Conservation (phyloP, 208 protist species). For the Leishmania amazonensis region DNA sequence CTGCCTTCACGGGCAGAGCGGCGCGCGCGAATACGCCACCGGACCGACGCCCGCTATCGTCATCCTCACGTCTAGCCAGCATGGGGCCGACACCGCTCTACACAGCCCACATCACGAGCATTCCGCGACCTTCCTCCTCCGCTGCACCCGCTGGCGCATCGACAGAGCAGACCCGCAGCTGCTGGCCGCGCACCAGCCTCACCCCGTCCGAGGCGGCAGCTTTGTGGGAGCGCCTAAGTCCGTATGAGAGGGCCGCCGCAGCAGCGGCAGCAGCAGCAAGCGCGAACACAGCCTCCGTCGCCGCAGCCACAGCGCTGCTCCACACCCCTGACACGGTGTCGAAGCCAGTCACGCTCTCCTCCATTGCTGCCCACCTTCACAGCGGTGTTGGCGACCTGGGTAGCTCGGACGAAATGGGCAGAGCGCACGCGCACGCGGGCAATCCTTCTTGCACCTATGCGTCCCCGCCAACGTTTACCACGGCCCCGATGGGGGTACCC, state of each 20-base stretch:
- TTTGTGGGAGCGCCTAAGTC: conserved; percentile 27
- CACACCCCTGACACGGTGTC: conserved; percentile 22
- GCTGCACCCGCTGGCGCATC: not conserved
- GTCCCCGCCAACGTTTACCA: conserved; percentile 20
- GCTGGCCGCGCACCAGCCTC: conserved; percentile 2
- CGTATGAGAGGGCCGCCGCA: conserved; percentile 14
- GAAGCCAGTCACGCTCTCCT: conserved; percentile 30
- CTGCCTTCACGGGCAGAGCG: not conserved
- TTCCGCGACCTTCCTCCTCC: not conserved
- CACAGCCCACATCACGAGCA: conserved; percentile 11
- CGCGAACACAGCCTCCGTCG: not conserved
- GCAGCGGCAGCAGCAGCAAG: conserved; percentile 11
- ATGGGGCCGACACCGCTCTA: conserved; percentile 13
- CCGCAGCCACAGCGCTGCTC: conserved; percentile 7
- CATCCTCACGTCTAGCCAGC: not conserved
- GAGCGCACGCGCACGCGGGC: not conserved
- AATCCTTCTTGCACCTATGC: not conserved
- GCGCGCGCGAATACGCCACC: conserved; percentile 20
- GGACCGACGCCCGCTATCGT: not conserved
- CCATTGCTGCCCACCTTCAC: conserved; percentile 29
- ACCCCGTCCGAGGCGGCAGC: conserved; percentile 8
- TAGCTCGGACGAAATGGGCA: not conserved
- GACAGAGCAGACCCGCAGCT: not conserved
- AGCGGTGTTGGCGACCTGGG: not conserved
- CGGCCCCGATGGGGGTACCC: not conserved